Evolutionary conservation across 2,329 filamentous ascomycete species (phyloP).

Genomic region (Ascochyta clinopodiicola): DNA sequence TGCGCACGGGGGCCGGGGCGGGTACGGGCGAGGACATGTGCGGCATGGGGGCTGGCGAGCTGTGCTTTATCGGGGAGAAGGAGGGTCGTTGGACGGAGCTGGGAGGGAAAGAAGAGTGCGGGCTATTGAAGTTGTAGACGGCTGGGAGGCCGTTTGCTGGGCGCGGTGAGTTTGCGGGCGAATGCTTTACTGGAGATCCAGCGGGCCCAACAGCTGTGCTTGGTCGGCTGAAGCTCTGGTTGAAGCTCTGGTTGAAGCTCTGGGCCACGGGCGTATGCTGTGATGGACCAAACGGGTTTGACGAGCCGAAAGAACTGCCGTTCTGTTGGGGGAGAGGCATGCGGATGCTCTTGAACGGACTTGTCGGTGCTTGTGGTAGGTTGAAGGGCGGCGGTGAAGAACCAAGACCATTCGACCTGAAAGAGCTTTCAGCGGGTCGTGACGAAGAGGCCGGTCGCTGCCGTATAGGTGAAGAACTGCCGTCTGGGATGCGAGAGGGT

Average conservation of each 20-base stretch:
- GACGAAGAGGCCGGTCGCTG: slow-evolving; percentile 31
- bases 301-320: slow-evolving; percentile 32
- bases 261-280: slow-evolving; percentile 20
- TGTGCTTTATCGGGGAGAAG: slow-evolving; percentile 50
- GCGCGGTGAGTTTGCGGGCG: slow-evolving; percentile 44
- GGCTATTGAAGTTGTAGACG: slow-evolving; percentile 49
- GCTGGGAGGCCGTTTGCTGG: slow-evolving; percentile 41
- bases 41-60: slow-evolving; percentile 44
- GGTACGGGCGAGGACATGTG: slow-evolving; percentile 40
- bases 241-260: slow-evolving; percentile 25
- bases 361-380: slow-evolving; percentile 31
- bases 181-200: slow-evolving; percentile 46
- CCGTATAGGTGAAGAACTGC: slow-evolving; percentile 37
- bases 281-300: slow-evolving; percentile 32
- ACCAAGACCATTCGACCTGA: slow-evolving; percentile 29
- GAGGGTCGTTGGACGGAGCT: slow-evolving; percentile 39
- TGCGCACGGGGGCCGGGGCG: slow-evolving; percentile 31
- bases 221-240: slow-evolving; percentile 41
- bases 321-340: slow-evolving; percentile 35
- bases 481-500: slow-evolving; percentile 34
- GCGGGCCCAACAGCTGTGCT: slow-evolving; percentile 36
- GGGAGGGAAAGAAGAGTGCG: slow-evolving; percentile 56
- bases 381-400: slow-evolving; percentile 46
- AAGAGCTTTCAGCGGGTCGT: slow-evolving; percentile 23
- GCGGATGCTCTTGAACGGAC: slow-evolving; percentile 36